These are phyloP conservation scores for Russula ochroleuca DNA, from an alignment of 768 basidiomycete species.

Conservation along the genomic window DNA sequence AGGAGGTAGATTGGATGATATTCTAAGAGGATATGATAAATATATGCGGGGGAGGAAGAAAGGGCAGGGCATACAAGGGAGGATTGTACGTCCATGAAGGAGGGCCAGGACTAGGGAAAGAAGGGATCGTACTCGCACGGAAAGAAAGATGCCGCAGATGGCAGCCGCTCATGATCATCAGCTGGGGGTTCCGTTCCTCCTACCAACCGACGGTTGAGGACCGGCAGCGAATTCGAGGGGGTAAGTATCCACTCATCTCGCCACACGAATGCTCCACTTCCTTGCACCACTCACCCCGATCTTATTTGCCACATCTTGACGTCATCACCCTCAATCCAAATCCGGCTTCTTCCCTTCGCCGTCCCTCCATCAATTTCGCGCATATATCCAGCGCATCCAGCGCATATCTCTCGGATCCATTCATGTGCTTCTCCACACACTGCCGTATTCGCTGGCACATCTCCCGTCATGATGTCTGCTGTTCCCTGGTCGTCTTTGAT, in stretches of 20 bases:
- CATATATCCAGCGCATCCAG: background rate
- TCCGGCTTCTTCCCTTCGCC: background rate
- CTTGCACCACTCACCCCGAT: constrained; percentile 20
- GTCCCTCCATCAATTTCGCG: too few species aligned
- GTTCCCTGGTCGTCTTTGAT: too few species aligned
- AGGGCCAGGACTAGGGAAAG: constrained; percentile 10
- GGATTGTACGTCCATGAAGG: constrained; percentile 21
- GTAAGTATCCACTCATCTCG: constrained; percentile 22
- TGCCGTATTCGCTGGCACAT: background rate
- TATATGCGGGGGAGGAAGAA: constrained; percentile 2
- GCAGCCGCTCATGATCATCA: constrained; percentile 21
- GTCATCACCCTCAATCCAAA: constrained; percentile 24
- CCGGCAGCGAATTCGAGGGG: constrained; percentile 15
- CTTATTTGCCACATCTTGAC: constrained; percentile 20
- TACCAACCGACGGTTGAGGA: constrained; percentile 13
- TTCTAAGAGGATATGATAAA: constrained; percentile 15
- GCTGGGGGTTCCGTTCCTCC: constrained; percentile 3
- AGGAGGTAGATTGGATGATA: background rate
- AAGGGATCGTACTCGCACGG: constrained; percentile 13
- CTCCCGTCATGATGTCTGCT: background rate
- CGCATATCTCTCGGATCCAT: background rate
- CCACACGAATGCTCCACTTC: constrained; percentile 21
- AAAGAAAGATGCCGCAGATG: constrained; percentile 22
- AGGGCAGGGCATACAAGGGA: constrained; percentile 13
- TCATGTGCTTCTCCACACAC: background rate